Conservation (phyloP, 2,329 filamentous ascomycete species). For the Penicillium sp. region DNA sequence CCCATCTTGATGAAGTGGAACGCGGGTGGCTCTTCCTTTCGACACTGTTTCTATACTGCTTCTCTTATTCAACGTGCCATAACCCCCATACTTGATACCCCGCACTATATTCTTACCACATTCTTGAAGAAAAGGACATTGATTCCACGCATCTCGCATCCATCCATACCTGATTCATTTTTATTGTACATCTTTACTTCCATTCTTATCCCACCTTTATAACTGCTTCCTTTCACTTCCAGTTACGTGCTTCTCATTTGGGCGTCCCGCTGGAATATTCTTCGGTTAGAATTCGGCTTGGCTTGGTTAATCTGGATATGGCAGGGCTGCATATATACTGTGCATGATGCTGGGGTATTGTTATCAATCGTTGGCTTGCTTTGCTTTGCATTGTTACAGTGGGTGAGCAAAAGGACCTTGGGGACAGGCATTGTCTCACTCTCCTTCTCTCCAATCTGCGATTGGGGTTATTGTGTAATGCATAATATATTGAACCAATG, state of each 20-base stretch:
- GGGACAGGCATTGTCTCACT: not conserved
- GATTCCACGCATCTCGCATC: not conserved
- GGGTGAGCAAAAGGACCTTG: not conserved
- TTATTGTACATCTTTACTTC: not conserved
- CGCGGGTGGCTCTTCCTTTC: not conserved
- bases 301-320: not conserved
- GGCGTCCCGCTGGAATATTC: not conserved
- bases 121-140: not conserved
- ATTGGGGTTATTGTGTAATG: not conserved
- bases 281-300: not conserved
- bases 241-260: not conserved
- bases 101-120: not conserved
- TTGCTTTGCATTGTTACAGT: not conserved
- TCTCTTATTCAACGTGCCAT: not conserved
- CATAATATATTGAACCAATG: not conserved
- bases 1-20: not conserved
- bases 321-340: not conserved
- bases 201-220: not conserved
- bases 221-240: not conserved
- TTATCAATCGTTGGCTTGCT: not conserved
- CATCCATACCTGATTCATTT: not conserved
- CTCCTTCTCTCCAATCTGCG: not conserved
- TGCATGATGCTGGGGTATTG: not conserved
- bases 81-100: slow-evolving; percentile 11
- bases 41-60: not conserved